phyloP scores from a whole-genome alignment of 108 stramenopile species.

The Nitzschia sp. region DNA sequence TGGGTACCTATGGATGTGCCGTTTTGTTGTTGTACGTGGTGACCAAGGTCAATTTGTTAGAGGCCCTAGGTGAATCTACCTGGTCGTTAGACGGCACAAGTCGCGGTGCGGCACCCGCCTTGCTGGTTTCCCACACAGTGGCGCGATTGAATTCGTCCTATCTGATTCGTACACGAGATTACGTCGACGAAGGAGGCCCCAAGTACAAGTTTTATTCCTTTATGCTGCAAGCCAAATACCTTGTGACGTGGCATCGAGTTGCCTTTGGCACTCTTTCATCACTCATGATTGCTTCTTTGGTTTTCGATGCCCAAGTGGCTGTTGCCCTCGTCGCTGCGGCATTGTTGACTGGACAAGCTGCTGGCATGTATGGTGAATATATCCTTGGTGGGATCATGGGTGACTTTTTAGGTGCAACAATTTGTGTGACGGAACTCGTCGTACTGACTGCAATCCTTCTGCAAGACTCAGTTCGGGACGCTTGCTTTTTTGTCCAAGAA shows the following conservation, averaged over 20 bases:
- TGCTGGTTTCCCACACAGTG: slow-evolving; percentile 60
- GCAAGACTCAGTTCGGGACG: too few relatives aligned
- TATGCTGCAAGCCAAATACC: slow-evolving; percentile 67
- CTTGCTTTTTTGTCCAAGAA: slow-evolving; percentile 1
- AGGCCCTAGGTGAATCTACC: slow-evolving; percentile 31
- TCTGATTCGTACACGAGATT: slow-evolving; percentile 59
- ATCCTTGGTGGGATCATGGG: slow-evolving; percentile 75
- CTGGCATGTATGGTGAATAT: slow-evolving; percentile 41
- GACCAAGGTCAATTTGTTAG: slow-evolving; percentile 59
- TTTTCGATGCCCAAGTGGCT: slow-evolving; percentile 38
- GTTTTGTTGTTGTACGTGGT: slow-evolving; percentile 57
- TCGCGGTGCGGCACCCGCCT: slow-evolving; percentile 39
- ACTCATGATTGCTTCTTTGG: slow-evolving; percentile 25
- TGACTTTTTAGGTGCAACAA: slow-evolving; percentile 75
- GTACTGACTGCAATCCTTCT: slow-evolving; percentile 25
- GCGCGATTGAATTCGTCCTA: slow-evolving; percentile 65
- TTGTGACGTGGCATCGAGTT: slow-evolving; percentile 59
- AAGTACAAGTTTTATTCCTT: slow-evolving; percentile 69
- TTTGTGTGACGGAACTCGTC: slow-evolving; percentile 60
- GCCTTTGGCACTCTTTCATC: slow-evolving; percentile 41
- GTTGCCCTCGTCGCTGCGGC: slow-evolving; percentile 34
- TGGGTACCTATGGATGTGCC: slow-evolving; percentile 82
- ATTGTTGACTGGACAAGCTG: slow-evolving; percentile 30
- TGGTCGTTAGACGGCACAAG: slow-evolving; percentile 32
- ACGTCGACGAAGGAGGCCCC: slow-evolving; percentile 70